phyloP scores from a whole-genome alignment of 306 rosid species.

The Citrullus amarus region DNA sequence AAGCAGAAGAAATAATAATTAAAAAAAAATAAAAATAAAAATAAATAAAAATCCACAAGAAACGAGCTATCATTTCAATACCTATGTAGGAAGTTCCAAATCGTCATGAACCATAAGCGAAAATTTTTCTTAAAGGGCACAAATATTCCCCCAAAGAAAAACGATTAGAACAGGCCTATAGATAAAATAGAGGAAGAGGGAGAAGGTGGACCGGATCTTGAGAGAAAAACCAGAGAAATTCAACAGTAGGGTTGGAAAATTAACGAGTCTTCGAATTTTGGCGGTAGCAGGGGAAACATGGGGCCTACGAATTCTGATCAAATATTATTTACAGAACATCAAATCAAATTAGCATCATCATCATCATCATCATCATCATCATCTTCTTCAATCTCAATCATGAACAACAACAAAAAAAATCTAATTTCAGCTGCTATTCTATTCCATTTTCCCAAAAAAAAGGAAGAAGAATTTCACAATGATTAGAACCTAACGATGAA shows the following conservation, averaged over 20 bases:
- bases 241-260: slow-evolving; percentile 24
- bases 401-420: neutral
- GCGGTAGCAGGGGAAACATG: neutral
- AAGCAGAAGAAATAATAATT: neutral
- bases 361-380: neutral
- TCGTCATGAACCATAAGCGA: neutral
- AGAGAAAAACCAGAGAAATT: neutral
- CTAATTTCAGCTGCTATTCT: neutral
- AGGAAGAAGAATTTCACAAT: neutral
- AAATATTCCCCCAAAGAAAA: neutral
- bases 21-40: too few species aligned
- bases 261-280: neutral
- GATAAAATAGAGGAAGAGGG: neutral
- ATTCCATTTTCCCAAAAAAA: too few species aligned
- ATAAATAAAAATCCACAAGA: too few species aligned
- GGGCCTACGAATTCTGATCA: neutral
- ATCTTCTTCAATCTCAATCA: neutral
- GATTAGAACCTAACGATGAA: neutral
- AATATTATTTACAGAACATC: neutral
- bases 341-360: neutral
- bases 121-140: neutral
- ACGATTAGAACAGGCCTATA: neutral
- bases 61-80: neutral
- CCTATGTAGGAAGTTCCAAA: neutral
- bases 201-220: neutral